phyloP scores from a whole-genome alignment of 352 stramenopile species.

The Blastocystis sp. region DNA sequence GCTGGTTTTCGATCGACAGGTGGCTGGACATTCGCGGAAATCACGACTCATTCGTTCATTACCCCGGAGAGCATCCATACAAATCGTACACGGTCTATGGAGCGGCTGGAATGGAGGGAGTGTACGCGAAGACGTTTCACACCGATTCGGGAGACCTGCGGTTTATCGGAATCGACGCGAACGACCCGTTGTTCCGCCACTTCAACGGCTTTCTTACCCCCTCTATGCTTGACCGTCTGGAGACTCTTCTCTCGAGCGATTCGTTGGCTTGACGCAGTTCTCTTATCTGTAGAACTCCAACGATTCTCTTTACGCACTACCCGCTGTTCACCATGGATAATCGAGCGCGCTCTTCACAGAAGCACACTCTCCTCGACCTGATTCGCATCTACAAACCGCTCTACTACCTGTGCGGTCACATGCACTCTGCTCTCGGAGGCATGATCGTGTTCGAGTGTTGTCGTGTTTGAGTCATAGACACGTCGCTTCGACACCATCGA shows the following conservation, averaged over 20 bases:
- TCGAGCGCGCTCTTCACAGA: not conserved
- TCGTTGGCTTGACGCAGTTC: not conserved
- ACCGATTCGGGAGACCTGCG: slow-evolving; percentile 26
- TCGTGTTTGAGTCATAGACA: slow-evolving; percentile 4
- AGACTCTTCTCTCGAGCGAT: slow-evolving; percentile 2
- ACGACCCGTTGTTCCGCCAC: slow-evolving; percentile 50
- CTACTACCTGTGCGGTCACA: slow-evolving; percentile 66
- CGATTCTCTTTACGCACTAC: slow-evolving; percentile 62
- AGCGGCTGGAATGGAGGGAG: not conserved
- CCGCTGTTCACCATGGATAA: slow-evolving; percentile 58
- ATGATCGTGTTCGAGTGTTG: slow-evolving; percentile 21
- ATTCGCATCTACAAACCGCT: slow-evolving; percentile 2
- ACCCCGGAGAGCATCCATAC: slow-evolving; percentile 25
- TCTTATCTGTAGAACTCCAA: slow-evolving; percentile 10
- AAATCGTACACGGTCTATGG: slow-evolving; percentile 60
- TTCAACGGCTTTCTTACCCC: slow-evolving; percentile 46
- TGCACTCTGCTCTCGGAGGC: slow-evolving; percentile 57
- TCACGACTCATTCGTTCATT: slow-evolving; percentile 64
- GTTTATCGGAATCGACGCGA: slow-evolving; percentile 68
- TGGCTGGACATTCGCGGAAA: slow-evolving; percentile 69
- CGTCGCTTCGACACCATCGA: slow-evolving; percentile 60
- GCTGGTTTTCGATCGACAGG: slow-evolving; percentile 21
- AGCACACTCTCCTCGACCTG: slow-evolving; percentile 17
- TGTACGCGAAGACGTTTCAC: slow-evolving; percentile 36
- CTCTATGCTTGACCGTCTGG: slow-evolving; percentile 14